These are phyloP conservation scores for Penicillium sp. DNA, from an alignment of 2,329 filamentous ascomycete genomes.

Conservation along the genomic window DNA sequence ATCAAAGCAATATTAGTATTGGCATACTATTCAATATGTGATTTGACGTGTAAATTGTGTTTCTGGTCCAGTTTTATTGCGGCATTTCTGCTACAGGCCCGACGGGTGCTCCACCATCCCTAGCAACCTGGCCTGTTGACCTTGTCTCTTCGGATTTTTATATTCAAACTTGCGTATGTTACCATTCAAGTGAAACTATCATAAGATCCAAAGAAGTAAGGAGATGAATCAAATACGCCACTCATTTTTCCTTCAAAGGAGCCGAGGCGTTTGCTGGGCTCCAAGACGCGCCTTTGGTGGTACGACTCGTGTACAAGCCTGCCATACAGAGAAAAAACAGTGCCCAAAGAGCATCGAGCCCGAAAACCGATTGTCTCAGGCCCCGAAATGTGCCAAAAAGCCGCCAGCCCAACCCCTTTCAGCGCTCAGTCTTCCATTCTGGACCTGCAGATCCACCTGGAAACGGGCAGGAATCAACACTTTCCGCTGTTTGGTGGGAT, in stretches of 20 bases:
- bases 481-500: constrained; percentile 55
- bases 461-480: constrained; percentile 55
- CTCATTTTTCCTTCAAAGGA: neutral
- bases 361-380: neutral
- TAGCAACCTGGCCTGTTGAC: neutral
- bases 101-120: neutral
- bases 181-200: neutral
- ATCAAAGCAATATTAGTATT: neutral
- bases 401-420: neutral
- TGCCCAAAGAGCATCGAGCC: neutral
- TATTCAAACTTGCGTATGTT: neutral
- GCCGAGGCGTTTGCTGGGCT: neutral
- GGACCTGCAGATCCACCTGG: constrained; percentile 45
- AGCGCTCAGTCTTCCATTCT: constrained; percentile 28
- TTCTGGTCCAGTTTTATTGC: neutral
- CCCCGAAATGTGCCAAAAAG: neutral
- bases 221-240: neutral
- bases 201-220: neutral
- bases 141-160: neutral
- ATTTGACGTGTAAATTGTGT: neutral
- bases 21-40: neutral
- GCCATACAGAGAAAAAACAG: neutral
- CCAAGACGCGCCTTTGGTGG: neutral
- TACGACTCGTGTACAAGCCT: neutral
- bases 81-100: constrained; percentile 9